Evolutionary conservation across 2,329 filamentous ascomycete species (phyloP), one percentile per base, ranked within the genome.

Genomic region (Nectriaceae sp.): DNA sequence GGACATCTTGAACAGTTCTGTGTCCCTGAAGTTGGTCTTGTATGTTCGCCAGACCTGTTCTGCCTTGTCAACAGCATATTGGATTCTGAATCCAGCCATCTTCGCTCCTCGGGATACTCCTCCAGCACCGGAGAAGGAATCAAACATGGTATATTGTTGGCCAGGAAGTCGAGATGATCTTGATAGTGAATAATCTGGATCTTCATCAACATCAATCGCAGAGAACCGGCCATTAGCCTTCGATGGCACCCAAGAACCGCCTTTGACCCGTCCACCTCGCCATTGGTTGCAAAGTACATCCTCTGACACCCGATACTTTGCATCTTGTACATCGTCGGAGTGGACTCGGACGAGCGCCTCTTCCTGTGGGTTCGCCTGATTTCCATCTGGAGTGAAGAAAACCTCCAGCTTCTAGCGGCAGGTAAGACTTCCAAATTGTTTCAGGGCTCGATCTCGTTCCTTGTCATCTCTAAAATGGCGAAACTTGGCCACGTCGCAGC

Each of bases 61-160:
- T 46, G 81, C 78, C 16, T 80, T 74, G 57, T 96, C 90, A 11
- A 92, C 79, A 0, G 80, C 84, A 65, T 82, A 84, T 20, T 71
- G 69, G 1, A 89, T 61, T 3, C 74, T 67, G 13, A 91, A 69
- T 0, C 88, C 87, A 0, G 76, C 75, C 13, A 65, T 64, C 18
- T 71, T 63, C 0, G 87, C 87, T 0, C 87, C 89, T 3, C 78
- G 71, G 0, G 87, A 88, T 1, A 82, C 80, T 4, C 89, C 89
- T 0, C 90, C 89, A 2, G 80, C 87, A 2, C 89, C 88, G 26
- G 82, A 87, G 54, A 89, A 94, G 0, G 80, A 76, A 60, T 94
- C 90, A 1, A 82, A 87, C 20, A 86, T 81, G 0, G 83, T 88
- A 51, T 89, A 89, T 33, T 71, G 73, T 39, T 81, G 77, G 0